Evolutionary conservation across 345 rosid genomes (phyloP).

Genomic region (Anacardium occidentale): DNA sequence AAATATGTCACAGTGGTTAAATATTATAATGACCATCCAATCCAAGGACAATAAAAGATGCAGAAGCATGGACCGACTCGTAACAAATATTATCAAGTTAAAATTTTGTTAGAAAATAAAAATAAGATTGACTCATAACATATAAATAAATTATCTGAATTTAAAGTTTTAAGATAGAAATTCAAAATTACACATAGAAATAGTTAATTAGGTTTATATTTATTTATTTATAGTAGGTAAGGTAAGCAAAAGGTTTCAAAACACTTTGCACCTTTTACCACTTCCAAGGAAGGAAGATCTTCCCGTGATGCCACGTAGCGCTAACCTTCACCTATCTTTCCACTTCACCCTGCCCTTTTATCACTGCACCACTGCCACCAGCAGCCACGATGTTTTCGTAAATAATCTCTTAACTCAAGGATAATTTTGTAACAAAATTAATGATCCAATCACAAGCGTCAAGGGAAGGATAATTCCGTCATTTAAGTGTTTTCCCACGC

Average conservation of each 20-base stretch:
- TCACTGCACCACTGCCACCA: not conserved
- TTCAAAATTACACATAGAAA: no score
- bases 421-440: not conserved
- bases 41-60: no score
- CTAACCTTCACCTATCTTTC: not conserved
- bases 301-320: slow-evolving; percentile 23
- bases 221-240: not conserved
- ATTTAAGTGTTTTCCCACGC: not conserved
- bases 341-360: not conserved
- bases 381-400: not conserved
- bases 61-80: no score
- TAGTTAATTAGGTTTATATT: not conserved
- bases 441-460: not conserved
- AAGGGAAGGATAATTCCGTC: slow-evolving; percentile 13
- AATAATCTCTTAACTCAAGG: not conserved
- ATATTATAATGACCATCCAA: no score
- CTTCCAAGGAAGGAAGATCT: slow-evolving; percentile 25
- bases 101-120: no score
- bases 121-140: no score
- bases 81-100: no score
- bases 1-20: no score
- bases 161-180: no score
- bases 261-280: slow-evolving; percentile 13
- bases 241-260: not conserved
- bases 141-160: no score